phyloP scores from a whole-genome alignment of 352 stramenopile species.

The Aphanomyces cochlioides region DNA sequence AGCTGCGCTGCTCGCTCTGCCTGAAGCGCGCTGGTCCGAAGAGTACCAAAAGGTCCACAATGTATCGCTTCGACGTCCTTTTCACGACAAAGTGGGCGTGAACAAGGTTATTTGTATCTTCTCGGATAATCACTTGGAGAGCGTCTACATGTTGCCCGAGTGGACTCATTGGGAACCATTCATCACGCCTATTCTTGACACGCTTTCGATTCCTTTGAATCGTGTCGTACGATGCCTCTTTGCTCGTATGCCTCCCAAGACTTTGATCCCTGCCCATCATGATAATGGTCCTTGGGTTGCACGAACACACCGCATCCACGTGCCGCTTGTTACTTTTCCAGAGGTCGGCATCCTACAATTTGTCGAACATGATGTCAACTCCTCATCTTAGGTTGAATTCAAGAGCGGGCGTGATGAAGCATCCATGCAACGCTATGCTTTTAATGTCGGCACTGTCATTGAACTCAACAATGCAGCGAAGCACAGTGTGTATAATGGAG shows the following conservation, averaged over 20 bases:
- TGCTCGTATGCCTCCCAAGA: conserved; percentile 91
- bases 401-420: conserved; percentile 68
- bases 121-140: conserved; percentile 97
- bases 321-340: conserved; percentile 90
- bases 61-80: conserved; percentile 89
- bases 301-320: conserved; percentile 95
- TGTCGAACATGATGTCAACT: neutral
- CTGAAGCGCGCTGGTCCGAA: conserved; percentile 44
- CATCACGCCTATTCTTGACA: conserved; percentile 83
- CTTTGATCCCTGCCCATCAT: conserved; percentile 96
- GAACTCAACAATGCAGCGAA: conserved; percentile 99
- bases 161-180: conserved; percentile 79
- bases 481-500: conserved; percentile 92
- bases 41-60: conserved; percentile 50
- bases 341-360: conserved; percentile 34
- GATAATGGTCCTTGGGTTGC: conserved; percentile 97
- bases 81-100: conserved; percentile 97
- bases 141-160: conserved; percentile 94
- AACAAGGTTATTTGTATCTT: conserved; percentile 98
- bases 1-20: conserved; percentile 39
- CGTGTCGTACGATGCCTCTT: conserved; percentile 93
- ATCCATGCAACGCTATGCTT: conserved; percentile 85
- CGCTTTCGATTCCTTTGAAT: conserved; percentile 41
- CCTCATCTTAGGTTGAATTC: conserved; percentile 13
- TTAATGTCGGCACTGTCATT: conserved; percentile 92